Conservation (phyloP, 2,329 filamentous ascomycete genomes). For the Intubia oerlemansii region DNA sequence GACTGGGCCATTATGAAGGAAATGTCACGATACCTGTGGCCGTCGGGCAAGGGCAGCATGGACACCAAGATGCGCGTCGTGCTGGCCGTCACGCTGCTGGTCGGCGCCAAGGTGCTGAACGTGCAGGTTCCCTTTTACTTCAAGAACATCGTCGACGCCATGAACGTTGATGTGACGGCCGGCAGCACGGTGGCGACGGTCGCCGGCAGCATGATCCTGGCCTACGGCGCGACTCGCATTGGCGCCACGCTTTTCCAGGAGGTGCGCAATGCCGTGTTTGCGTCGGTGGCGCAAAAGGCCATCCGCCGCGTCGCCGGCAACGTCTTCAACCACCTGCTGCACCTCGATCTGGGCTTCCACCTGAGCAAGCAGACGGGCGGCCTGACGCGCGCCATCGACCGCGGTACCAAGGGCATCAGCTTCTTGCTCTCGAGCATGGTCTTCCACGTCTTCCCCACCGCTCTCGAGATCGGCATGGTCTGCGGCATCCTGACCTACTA, state of each 20-base stretch:
- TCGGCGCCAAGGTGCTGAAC: constrained; percentile 87
- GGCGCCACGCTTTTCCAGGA: constrained; percentile 83
- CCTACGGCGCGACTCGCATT: constrained; percentile 76
- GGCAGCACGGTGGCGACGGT: constrained; percentile 82
- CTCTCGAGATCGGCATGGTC: constrained; percentile 83
- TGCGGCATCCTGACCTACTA: constrained; percentile 94
- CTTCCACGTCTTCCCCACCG: constrained; percentile 87
- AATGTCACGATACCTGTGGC: constrained; percentile 93
- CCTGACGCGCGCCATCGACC: constrained; percentile 79
- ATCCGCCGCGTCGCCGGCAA: constrained; percentile 80
- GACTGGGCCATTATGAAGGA: constrained; percentile 99
- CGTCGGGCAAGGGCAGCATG: constrained; percentile 71
- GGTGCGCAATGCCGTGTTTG: constrained; percentile 86
- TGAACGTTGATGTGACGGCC: constrained; percentile 86
- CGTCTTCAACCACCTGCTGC: constrained; percentile 78
- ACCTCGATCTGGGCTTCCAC: constrained; percentile 83
- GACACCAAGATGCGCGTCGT: constrained; percentile 70
- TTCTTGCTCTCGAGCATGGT: constrained; percentile 96
- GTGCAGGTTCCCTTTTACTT: constrained; percentile 99
- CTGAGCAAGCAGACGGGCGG: constrained; percentile 87
- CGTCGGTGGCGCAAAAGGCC: constrained; percentile 89
- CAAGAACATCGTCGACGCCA: constrained; percentile 89
- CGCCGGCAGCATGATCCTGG: constrained; percentile 81
- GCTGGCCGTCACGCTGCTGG: constrained; percentile 59
- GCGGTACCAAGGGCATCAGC: constrained; percentile 95